Base-by-base conservation (phyloP, 345 rosid genomes). In the Jatropha curcas region DNA sequence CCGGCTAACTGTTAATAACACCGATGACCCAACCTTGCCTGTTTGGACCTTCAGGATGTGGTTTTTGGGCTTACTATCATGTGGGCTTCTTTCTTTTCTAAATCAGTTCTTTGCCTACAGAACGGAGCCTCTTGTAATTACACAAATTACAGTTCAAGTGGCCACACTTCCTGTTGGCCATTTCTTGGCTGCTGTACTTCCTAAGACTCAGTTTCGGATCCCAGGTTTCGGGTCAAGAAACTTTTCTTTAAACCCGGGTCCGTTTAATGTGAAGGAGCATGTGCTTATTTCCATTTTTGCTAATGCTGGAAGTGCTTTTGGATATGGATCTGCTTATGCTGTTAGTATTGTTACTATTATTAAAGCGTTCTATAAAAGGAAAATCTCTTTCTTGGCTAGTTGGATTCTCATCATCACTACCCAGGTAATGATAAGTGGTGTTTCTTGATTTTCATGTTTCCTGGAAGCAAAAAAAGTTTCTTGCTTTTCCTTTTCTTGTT, bases 11-110 rank as follows among this genome's bases (percentile, higher is more conserved):
- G 98, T 93, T 5, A 71, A 83, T 67, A 88, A 85, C 87, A 80
- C 91, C 37, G 98, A 91, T 78, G 96, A 93, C 65, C 90, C 89
- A 0, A 82, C 85, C 31, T 86, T 87, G 25, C 92, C 98, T 2
- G 92, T 91, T 30, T 91, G 97, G 95, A 93, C 98, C 19, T 93
- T 91, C 72, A 81, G 98, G 67, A 89, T 91, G 95, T 93, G 97
- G 97, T 80, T 85, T 76, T 63, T 93, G 66, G 97, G 98, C 28
- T 66, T 93, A 7, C 2, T 86, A 5, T 89, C 95, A 5, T 93
- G 98, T 37, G 75, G 78, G 2, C 89, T 91, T 35, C 90, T 93
- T 10, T 88, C 97, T 0, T 91, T 93, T 71, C 85, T 93, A 12
- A 93, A 89, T 92, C 92, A 88, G 39, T 91, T 93, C 88, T 88